Evolutionary conservation across 768 basidiomycete genomes (phyloP), one percentile per base, ranked within the genome.

Genomic region (Ramaria sp.): DNA sequence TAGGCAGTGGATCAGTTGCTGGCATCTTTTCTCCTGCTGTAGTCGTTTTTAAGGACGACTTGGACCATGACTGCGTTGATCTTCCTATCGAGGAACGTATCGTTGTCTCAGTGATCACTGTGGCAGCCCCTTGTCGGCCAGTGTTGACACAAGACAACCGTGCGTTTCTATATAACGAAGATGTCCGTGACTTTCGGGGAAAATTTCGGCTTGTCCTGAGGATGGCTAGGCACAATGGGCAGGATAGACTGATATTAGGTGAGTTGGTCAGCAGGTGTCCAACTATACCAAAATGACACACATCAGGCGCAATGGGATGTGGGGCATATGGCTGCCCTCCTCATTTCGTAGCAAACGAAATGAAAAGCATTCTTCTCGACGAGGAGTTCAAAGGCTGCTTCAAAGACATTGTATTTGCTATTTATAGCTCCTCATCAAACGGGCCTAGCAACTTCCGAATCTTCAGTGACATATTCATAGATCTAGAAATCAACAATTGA

Each of bases 11-110:
- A 1, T 73, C 69, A 16, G 58, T 64, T 4, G 69, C 71, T 1
- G 75, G 72, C 0, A 54, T 75, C 0, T 75, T 60, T 61, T 77
- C 74, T 0, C 72, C 74, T 0, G 71, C 69, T 7, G 69, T 77
- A 5, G 71, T 77, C 32, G 65, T 77, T 16, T 75, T 76, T 67
- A 73, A 72, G 56, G 66, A 74, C 49, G 72, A 74, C 55, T 68
- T 76, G 25, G 72, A 72, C 56, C 67, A 73, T 50, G 64, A 65
- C 41, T 75, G 71, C 55, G 65, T 55, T 5, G 69, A 71, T 30
- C 65, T 75, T 1, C 51, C 64, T 2, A 27, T 16, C 7, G 59
- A 58, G 1, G 66, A 73, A 30, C 65, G 69, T n/a, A 57, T 62
- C 2, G 59, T 74, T 15, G 71, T 75, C 20, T 73, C 72, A 15